A percentile compares a stretch with the other conserved stretches of the same genome.
phyloP scores from a whole-genome alignment of 2,329 filamentous ascomycete species.

The Claviceps sp. region DNA sequence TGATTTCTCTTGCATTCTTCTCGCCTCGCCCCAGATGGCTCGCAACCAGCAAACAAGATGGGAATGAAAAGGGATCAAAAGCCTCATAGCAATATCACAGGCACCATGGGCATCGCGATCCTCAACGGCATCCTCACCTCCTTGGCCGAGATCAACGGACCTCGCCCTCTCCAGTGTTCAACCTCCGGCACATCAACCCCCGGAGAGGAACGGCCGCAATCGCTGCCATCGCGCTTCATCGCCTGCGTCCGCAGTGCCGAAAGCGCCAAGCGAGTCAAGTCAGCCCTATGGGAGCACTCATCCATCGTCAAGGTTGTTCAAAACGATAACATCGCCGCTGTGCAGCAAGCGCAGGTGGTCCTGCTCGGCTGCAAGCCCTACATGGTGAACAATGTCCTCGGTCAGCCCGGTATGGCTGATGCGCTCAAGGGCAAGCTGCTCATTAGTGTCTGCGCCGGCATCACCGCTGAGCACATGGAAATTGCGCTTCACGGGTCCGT shows the following conservation, averaged over 20 bases:
- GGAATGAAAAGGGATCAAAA: background rate
- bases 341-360: constrained; percentile 56
- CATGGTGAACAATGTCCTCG: constrained; percentile 55
- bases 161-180: constrained; percentile 30
- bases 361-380: constrained; percentile 73
- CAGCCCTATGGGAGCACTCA: constrained; percentile 50
- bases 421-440: constrained; percentile 69
- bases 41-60: background rate
- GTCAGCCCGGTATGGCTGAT: constrained; percentile 52
- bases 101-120: constrained; percentile 77
- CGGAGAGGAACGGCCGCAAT: constrained; percentile 34
- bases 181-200: constrained; percentile 30
- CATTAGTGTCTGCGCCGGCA: constrained; percentile 69
- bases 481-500: constrained; percentile 45
- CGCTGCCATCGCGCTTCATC: constrained; percentile 62
- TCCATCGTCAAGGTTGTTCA: constrained; percentile 51
- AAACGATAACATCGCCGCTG: constrained; percentile 57
- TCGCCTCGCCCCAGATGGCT: background rate
- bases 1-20: background rate
- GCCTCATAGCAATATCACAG: constrained; percentile 24
- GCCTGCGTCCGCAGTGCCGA: constrained; percentile 64
- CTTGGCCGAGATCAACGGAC: constrained; percentile 39
- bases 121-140: constrained; percentile 67
- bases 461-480: constrained; percentile 57
- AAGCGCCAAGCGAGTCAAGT: constrained; percentile 54